These are phyloP conservation scores for Penicillium sp. DNA, from an alignment of 2,329 filamentous ascomycete species.

Conservation along the genomic window DNA sequence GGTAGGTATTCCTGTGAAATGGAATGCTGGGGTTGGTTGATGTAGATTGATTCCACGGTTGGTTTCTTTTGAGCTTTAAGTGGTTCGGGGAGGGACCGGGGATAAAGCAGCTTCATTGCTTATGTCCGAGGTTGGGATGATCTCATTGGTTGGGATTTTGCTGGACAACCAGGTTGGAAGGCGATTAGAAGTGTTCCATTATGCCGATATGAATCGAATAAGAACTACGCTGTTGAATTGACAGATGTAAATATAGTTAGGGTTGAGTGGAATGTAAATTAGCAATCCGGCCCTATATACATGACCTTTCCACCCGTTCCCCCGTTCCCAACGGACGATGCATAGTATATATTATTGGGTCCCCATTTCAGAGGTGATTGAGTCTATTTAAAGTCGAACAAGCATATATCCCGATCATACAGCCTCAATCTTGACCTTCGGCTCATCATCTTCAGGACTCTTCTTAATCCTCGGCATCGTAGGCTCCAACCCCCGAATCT, in stretches of 20 bases:
- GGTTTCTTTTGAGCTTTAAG: background rate
- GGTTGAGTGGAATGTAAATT: too few species aligned
- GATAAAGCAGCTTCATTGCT: conserved; percentile 14
- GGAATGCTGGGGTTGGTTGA: background rate
- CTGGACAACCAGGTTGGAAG: background rate
- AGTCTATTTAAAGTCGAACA: background rate
- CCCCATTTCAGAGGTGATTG: background rate
- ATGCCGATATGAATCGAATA: too few species aligned
- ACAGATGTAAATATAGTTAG: too few species aligned
- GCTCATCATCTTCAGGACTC: conserved; percentile 19
- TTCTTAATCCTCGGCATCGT: conserved; percentile 51
- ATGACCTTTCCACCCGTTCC: too few species aligned
- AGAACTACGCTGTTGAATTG: too few species aligned
- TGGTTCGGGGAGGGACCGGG: conserved; percentile 9
- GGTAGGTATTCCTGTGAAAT: too few species aligned
- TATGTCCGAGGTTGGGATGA: conserved; percentile 9
- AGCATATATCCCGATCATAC: background rate
- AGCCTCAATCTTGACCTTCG: conserved; percentile 28
- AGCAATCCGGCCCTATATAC: too few species aligned
- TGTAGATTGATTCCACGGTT: background rate
- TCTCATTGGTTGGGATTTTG: background rate
- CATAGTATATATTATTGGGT: too few species aligned
- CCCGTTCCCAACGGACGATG: too few species aligned
- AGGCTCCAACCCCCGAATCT: conserved; percentile 63
- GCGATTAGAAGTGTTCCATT: background rate